Conservation (phyloP, 306 rosid species). For the Trifolium fragiferum region DNA sequence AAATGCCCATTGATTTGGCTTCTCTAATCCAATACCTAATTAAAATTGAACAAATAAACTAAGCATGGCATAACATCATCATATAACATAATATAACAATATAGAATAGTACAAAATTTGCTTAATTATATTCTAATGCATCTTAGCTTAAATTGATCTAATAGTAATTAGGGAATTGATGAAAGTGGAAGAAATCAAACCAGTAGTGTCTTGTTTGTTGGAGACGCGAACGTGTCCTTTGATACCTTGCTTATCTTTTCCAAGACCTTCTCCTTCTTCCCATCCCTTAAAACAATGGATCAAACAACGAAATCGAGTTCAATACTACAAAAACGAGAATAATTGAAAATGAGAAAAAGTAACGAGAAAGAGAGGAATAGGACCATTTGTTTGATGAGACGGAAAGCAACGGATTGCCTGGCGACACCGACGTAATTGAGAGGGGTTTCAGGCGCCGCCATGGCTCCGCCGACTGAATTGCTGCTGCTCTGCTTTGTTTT, state of each 20-base stretch:
- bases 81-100: not conserved
- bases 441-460: conserved; percentile 97
- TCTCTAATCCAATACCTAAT: conserved; percentile 83
- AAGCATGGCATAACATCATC: not conserved
- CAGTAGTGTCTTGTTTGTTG: conserved; percentile 88
- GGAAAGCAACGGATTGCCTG: conserved; percentile 85
- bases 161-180: not conserved
- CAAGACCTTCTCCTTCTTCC: conserved; percentile 99
- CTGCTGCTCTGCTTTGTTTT: not conserved
- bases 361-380: conserved; percentile 8
- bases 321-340: not conserved
- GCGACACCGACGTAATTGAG: conserved; percentile 91
- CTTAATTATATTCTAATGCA: not conserved
- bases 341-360: not conserved
- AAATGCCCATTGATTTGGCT: conserved; percentile 93
- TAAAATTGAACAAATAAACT: not conserved
- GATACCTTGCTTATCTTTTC: conserved; percentile 94
- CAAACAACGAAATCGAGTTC: not conserved
- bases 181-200: conserved; percentile 54
- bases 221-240: conserved; percentile 79
- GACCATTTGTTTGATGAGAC: conserved; percentile 99
- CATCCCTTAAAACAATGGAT: conserved; percentile 64
- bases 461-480: conserved; percentile 39
- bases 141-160: not conserved
- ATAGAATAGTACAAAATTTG: not conserved